Evolutionary conservation across 2,329 filamentous ascomycete genomes (phyloP).

Genomic region (Stromatinia cepivora): DNA sequence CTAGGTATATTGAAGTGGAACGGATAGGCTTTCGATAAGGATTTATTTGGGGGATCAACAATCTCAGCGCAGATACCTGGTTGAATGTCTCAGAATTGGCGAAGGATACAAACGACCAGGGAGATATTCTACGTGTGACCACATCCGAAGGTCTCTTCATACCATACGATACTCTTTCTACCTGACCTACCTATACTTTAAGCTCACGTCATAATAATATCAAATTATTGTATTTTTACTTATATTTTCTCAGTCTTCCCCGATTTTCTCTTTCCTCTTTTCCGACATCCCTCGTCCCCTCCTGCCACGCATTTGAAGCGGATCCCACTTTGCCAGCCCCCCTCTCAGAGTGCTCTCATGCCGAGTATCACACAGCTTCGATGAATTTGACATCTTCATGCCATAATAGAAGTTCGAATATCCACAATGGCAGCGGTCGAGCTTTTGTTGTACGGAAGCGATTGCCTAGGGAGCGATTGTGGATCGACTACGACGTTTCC

Average conservation of each 20-base stretch:
- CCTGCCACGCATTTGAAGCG: conserved; percentile 17
- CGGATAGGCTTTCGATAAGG: conserved; percentile 16
- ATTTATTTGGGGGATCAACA: conserved; percentile 15
- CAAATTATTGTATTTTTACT: background rate
- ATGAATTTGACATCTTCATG: conserved; percentile 40
- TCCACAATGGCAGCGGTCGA: conserved; percentile 48
- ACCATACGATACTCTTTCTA: conserved; percentile 2
- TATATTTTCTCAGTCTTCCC: conserved; percentile 15
- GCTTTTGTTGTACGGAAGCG: conserved; percentile 45
- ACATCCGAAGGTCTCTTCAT: conserved; percentile 11
- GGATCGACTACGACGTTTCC: conserved; percentile 45
- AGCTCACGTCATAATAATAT: background rate
- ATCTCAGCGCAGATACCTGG: conserved; percentile 12
- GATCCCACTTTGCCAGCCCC: conserved; percentile 24
- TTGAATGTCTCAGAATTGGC: conserved; percentile 19
- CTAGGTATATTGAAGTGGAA: conserved; percentile 1
- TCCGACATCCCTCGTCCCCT: conserved; percentile 4
- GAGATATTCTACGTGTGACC: conserved; percentile 17
- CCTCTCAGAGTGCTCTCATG: conserved; percentile 19
- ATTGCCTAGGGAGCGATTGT: conserved; percentile 45
- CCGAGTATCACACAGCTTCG: conserved; percentile 37
- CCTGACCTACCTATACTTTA: conserved; percentile 20
- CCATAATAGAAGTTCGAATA: conserved; percentile 39
- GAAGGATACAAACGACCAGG: conserved; percentile 17
- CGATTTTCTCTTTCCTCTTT: background rate